phyloP scores from a whole-genome alignment of 331 rosid genomes.

The Quercus tomentella region DNA sequence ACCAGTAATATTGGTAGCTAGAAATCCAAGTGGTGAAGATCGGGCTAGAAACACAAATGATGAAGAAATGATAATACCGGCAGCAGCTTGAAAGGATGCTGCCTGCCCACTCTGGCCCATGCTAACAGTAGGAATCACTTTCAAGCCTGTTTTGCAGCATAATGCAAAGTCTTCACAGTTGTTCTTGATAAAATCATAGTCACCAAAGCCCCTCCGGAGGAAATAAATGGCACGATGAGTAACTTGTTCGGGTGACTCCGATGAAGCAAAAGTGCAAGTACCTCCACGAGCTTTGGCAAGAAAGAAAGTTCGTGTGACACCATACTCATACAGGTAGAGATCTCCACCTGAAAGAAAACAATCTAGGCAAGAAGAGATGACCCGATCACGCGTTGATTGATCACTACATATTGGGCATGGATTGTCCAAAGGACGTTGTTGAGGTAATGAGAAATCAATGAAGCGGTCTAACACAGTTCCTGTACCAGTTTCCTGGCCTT shows the following conservation, averaged over 20 bases:
- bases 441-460: conserved; percentile 19
- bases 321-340: conserved; percentile 54
- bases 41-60: conserved; percentile 31
- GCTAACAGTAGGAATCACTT: conserved; percentile 27
- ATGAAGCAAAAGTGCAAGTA: conserved; percentile 59
- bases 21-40: conserved; percentile 32
- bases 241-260: conserved; percentile 38
- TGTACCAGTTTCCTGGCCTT: conserved; percentile 40
- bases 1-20: conserved; percentile 29
- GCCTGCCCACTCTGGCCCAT: conserved; percentile 76
- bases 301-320: conserved; percentile 32
- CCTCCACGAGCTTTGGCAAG: conserved; percentile 65
- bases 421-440: conserved; percentile 15
- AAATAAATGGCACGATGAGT: conserved; percentile 57
- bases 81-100: conserved; percentile 43
- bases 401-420: conserved; percentile 55
- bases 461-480: conserved; percentile 39
- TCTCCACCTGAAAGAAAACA: conserved; percentile 60
- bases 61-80: conserved; percentile 23
- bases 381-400: conserved; percentile 36
- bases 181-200: conserved; percentile 48
- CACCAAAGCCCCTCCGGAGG: conserved; percentile 61
- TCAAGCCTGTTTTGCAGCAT: conserved; percentile 81
- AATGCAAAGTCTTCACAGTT: conserved; percentile 86
- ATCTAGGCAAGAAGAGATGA: conserved; percentile 57